Evolutionary conservation across 345 rosid species (phyloP), one percentile per base, ranked within the genome.

Genomic region (Pistacia vera): DNA sequence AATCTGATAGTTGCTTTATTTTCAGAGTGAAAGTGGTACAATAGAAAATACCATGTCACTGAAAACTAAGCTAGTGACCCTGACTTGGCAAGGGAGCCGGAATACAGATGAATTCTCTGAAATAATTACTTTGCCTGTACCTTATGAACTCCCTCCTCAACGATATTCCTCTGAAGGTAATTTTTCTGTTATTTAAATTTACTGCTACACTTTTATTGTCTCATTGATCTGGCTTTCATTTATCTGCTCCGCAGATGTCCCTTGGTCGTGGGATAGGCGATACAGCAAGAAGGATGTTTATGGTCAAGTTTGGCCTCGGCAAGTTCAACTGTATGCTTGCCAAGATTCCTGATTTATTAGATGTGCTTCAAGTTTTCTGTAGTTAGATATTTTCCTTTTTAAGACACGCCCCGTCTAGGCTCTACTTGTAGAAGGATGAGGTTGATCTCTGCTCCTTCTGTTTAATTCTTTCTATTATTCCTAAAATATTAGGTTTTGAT

Each of bases 231-330:
- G 54, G 77, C 57, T 20, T 54, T 5, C 33, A 33, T 57, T 22
- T 5, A 22, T 72, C 56, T 38, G 52, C 25, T 67, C 46, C 73
- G 67, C 92, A 93, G 99, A 96, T 83, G 85, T 89, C 59, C 97
- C 99, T 0, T 96, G 98, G 98, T 96, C 93, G 30, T 93, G 99
- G 99, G 98, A 93, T 82, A 81, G 95, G 74, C 80, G 66, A 60
- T 92, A 96, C 83, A 81, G 49, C 46, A 83, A 92, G 81, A 91
- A 89, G 84, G 98, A 91, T 80, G 97, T 92, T 52, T 87, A 88
- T 13, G 94, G 99, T 55, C 97, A 90, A 80, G 88, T 87, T 80
- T 91, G 98, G 97, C 97, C 97, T 0, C 87, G 92, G 38, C 44
- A 44, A 30, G 82, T 83, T 72, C 83, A 75, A 57, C 71, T 86